Evolutionary conservation across 805 yeast genomes (phyloP), one percentile per base, ranked within the genome.

Genomic region (Metschnikowia henanensis): DNA sequence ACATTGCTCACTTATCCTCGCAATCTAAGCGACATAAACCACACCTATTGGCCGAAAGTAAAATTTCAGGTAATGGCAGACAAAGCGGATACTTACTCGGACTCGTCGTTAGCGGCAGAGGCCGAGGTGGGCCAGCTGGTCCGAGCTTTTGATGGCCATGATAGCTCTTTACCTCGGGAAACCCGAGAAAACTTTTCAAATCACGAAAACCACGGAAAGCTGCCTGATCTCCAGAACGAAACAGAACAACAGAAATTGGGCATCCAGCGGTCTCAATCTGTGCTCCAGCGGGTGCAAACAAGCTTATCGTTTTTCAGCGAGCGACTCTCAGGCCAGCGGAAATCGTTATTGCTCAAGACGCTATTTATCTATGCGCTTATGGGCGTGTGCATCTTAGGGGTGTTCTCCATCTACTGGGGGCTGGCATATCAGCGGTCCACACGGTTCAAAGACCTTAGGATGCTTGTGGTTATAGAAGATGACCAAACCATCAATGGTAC

Each of bases 401-500:
- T 68, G 40, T 57, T 72, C 51, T 61, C 82, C 53, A 59, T 69
- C 47, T 66, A 76, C 64, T 75, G 85, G 85, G 75, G 76, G 32
- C 62, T 75, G 35, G 60, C 66, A 63, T 64, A 58, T 62, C 30
- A 61, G 7, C 55, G 75, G 46, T 28, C 41, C 32, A 6, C 43
- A 36, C 54, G 71, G 39, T 45, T 64, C 43, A 41, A 55, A 15
- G 66, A 72, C 46, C 56, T 75, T 44, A 58, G 62, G 18, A 55
- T 72, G 47, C 56, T 72, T 29, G 69, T 76, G 36, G 72, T 64
- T 33, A 52, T 73, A 22, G 75, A 68, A 39, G 70, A 68, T 36
- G 61, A 59, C 22, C 22, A 22, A n/a, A 37, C 54, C 17, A 40
- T 63, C 33, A 30, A 53, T 28, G 59, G 62, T 18, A 31, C 58